A percentile compares a stretch with the other conserved stretches of the same genome.
These are phyloP conservation scores for Calocera cornea DNA, from an alignment of 768 basidiomycete species.

Conservation along the genomic window DNA sequence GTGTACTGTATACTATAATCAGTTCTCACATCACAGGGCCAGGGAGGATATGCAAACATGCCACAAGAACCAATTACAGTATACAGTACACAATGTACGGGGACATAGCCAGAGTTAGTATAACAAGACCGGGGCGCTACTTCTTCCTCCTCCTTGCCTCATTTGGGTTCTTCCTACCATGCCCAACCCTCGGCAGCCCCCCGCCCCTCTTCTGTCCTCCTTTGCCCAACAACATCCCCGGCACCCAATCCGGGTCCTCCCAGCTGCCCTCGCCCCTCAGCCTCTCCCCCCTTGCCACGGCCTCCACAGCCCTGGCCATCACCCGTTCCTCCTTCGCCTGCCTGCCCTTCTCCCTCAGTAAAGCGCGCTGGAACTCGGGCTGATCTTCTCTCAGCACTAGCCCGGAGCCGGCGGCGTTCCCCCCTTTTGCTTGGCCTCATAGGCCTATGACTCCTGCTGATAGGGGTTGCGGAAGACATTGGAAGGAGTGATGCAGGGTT, in stretches of 20 bases:
- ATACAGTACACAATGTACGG: no score
- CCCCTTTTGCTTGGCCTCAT: conserved; percentile 69
- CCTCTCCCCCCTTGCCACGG: conserved; percentile 26
- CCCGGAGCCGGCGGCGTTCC: conserved; percentile 59
- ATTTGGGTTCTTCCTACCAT: conserved; percentile 84
- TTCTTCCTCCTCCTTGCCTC: conserved; percentile 43
- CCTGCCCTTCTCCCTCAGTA: conserved; percentile 60
- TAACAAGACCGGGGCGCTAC: conserved; percentile 1
- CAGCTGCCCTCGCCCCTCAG: conserved; percentile 47
- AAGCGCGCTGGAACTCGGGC: conserved; percentile 68
- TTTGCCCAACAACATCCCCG: conserved; percentile 53
- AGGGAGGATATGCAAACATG: no score
- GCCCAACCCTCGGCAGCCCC: conserved; percentile 69
- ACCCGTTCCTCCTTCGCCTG: conserved; percentile 64
- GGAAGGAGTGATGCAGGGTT: no score
- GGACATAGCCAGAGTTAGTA: no score
- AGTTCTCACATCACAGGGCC: no score
- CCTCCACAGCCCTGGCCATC: conserved; percentile 46
- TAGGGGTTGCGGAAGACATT: no score
- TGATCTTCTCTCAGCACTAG: conserved; percentile 91
- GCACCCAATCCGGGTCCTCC: conserved; percentile 94
- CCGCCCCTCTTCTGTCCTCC: conserved; percentile 40
- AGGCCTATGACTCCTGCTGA: no score
- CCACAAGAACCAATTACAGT: no score
- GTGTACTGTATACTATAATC: no score